phyloP scores from a whole-genome alignment of 2,329 filamentous ascomycete species.

The Simplicillium sp. region DNA sequence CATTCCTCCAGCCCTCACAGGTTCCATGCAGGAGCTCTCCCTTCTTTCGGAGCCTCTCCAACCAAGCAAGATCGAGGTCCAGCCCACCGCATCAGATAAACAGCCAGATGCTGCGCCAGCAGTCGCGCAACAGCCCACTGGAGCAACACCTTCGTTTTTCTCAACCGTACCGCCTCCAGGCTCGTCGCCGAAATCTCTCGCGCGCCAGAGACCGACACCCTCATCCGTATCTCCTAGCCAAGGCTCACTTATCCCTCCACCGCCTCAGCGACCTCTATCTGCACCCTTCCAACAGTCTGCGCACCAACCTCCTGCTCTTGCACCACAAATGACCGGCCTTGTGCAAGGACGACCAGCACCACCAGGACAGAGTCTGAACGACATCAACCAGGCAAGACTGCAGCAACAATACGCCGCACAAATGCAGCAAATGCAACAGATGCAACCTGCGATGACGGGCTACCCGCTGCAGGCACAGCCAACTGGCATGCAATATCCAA shows the following conservation, averaged over 20 bases:
- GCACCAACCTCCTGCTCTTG: slow-evolving; percentile 66
- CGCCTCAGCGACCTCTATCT: slow-evolving; percentile 72
- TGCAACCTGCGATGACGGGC: slow-evolving; percentile 28
- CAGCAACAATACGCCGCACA: slow-evolving; percentile 50
- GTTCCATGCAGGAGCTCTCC: slow-evolving; percentile 54
- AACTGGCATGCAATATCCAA: slow-evolving; percentile 27
- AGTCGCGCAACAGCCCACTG: slow-evolving; percentile 35
- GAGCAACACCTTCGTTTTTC: slow-evolving; percentile 52
- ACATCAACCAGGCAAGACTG: slow-evolving; percentile 57
- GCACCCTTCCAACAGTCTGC: slow-evolving; percentile 65
- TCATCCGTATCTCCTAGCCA: slow-evolving; percentile 53
- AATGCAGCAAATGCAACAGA: slow-evolving; percentile 28
- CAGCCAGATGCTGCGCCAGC: slow-evolving; percentile 21
- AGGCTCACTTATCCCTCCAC: slow-evolving; percentile 61
- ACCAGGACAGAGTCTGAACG: slow-evolving; percentile 67
- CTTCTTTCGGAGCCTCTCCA: slow-evolving; percentile 43
- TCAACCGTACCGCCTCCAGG: slow-evolving; percentile 19
- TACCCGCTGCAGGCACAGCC: slow-evolving; percentile 17
- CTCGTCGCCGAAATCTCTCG: slow-evolving; percentile 16
- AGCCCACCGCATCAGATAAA: slow-evolving; percentile 14
- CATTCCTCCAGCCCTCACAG: slow-evolving; percentile 47
- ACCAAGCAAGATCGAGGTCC: slow-evolving; percentile 32
- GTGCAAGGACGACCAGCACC: slow-evolving; percentile 55
- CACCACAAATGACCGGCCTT: slow-evolving; percentile 75
- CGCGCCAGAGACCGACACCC: slow-evolving; percentile 60